Conservation (phyloP, 2,329 filamentous ascomycete species). For the Geoglossum cookeanum region DNA sequence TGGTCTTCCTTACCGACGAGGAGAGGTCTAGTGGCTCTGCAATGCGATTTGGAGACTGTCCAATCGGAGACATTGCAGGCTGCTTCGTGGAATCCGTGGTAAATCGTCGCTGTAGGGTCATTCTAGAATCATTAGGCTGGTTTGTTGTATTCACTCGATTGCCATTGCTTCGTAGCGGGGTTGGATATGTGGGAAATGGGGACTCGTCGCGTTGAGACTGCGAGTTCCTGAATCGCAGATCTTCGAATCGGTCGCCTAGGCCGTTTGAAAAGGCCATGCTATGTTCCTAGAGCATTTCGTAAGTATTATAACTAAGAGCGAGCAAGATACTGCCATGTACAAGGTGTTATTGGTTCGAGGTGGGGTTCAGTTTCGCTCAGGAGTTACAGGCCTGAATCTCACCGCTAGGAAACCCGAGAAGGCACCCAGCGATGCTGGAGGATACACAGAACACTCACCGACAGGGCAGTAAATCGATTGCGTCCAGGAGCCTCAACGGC, state of each 20-base stretch:
- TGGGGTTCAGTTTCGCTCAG: constrained; percentile 2
- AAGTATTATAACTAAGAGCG: not conserved
- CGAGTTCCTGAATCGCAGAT: constrained; percentile 59
- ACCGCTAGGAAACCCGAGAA: not conserved
- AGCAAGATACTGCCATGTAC: not conserved
- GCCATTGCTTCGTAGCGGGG: constrained; percentile 33
- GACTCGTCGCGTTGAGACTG: constrained; percentile 61
- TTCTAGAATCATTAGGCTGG: constrained; percentile 43
- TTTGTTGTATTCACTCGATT: not conserved
- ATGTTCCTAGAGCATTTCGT: not conserved
- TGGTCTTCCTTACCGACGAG: constrained; percentile 24
- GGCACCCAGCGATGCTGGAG: not conserved
- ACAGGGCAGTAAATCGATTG: constrained; percentile 1
- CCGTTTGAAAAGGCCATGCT: constrained; percentile 45
- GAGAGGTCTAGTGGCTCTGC: constrained; percentile 34
- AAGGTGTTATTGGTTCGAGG: not conserved
- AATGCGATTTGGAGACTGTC: constrained; percentile 33
- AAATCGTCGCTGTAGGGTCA: constrained; percentile 72
- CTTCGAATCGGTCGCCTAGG: constrained; percentile 51
- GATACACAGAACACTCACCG: not conserved
- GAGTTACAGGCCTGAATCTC: not conserved
- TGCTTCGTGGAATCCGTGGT: constrained; percentile 79
- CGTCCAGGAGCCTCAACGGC: not conserved
- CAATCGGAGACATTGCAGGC: constrained; percentile 51
- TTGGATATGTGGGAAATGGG: constrained; percentile 54